Base-by-base conservation (phyloP, 2,329 filamentous ascomycete genomes). In the Ramichloridium luteum region DNA sequence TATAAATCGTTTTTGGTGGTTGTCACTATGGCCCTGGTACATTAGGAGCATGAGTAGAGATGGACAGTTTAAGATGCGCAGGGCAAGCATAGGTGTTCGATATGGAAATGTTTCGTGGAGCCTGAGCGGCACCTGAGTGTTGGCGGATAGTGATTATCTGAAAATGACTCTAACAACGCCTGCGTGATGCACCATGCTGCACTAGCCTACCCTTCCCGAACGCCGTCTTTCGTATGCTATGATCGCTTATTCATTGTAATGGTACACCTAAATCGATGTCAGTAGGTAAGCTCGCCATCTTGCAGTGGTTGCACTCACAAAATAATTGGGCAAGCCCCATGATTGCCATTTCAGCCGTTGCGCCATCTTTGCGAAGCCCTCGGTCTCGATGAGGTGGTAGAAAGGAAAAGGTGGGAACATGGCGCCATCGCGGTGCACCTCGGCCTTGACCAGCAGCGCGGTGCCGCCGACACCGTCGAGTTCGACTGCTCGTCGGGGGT, bases 351-450 rank as follows among this genome's bases (percentile, higher is more conserved):
- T 85, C 51, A 98, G 58, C 43, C 90, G 68, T 55, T 74, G 79
- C 9, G 86, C 86, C 90, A 98, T 98, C 62, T 88, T 93, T 12
- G 90, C 86, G 51, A 98, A 98, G 0, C 90, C 90, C 53, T 98
- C 90, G 0, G 90, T 96, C 65, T 98, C 90, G 39, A 98, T 92
- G 38, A 98, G 67, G 58, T 98, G 80, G 55, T 94, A 96, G 54
- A 98, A 98, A 3, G 88, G 62, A 54, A 98, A 98, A 0, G 90
- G 74, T 12, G 90, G 90, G 62, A 98, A 98, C 88, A 96, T 98
- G 54, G 90, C 88, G 13, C 90, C 90, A 51, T 98, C 90, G 15
- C 90, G 75, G 56, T 98, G 90, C 14, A 98, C 90, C 37, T 96
- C 86, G 2, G 86, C 90, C 64, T 93, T 94, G 38, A 98, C 90